Base-by-base conservation (phyloP, 805 yeast species). In the Hanseniaspora nectarophila region DNA sequence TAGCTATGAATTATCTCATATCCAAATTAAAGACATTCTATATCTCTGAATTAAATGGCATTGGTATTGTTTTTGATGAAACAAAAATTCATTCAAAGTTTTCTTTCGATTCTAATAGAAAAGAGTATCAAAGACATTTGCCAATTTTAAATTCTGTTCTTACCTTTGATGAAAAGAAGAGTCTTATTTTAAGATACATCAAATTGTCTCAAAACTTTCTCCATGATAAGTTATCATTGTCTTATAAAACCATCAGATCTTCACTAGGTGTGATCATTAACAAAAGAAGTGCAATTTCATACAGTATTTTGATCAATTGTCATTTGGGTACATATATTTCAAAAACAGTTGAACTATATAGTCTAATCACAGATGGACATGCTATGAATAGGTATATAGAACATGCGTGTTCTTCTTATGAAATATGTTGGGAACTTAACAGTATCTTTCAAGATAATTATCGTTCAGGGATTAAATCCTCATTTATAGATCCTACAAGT, bases 311-410 rank as follows among this genome's bases (percentile, higher is more conserved):
- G 15, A 4, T 49, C 13, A 49, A 49, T 28, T 49, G 53, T 12
- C 46, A 42, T 12, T 26, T 42, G 18, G 46, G 53, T 5, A n/a
- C 35, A 7, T 49, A 49, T 20, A 15, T 42, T 20, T 15, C 42
- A 21, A 49, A 16, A 34, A 7, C 12, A 1, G 42, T 49, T 49
- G 53, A 49, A 21, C 46, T 49, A 3, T 49, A 42, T 21, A 40
- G 46, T 18, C 16, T 49, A 6, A 42, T 23, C 7, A 48, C 53
- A 3, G 46, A 49, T 33, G 33, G 34, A 2, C 8, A 26, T 26
- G 42, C 43, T 3, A 49, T 49, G 46, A 32, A 34, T 2, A 37
- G 46, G 26, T 49, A 21, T n/a, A 28, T 49, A 15, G 53, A 49
- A 18, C 46, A 40, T 34, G 23, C 23, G 7, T 49, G 53, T 20